Evolutionary conservation across 2,329 filamentous ascomycete genomes (phyloP).

Genomic region (Penicillium sclerotigenum): DNA sequence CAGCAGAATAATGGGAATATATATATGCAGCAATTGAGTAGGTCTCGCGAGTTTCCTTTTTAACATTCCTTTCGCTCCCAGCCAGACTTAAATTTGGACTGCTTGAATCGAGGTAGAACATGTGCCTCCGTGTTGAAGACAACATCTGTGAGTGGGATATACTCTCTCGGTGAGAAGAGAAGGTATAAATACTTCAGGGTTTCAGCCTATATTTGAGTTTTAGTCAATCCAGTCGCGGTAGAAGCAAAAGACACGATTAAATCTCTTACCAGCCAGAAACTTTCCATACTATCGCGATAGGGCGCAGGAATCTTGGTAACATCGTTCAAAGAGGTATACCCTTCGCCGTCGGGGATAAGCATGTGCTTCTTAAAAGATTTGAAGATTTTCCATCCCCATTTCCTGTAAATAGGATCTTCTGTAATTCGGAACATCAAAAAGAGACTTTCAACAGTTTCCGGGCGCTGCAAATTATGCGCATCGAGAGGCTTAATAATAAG

Average conservation of each 20-base stretch:
- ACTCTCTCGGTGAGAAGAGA: constrained; percentile 74
- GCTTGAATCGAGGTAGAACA: background rate
- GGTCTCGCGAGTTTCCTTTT: background rate
- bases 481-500: constrained; percentile 74
- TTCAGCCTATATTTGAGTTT: constrained; percentile 55
- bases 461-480: constrained; percentile 83
- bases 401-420: constrained; percentile 75
- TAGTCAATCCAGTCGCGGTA: background rate
- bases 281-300: background rate
- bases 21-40: no score
- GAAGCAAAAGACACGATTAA: background rate
- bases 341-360: background rate
- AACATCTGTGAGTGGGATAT: constrained; percentile 76
- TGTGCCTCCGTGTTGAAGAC: constrained; percentile 74
- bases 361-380: background rate
- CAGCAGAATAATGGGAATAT: no score
- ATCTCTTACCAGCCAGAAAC: background rate
- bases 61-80: background rate
- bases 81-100: background rate
- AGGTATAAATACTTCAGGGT: constrained; percentile 95
- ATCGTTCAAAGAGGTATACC: background rate
- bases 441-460: constrained; percentile 85
- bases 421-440: constrained; percentile 98
- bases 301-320: background rate
- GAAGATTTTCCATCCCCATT: constrained; percentile 73